Base-by-base conservation (phyloP, 495 filamentous ascomycete species). In the Aspergillus asperescens region DNA sequence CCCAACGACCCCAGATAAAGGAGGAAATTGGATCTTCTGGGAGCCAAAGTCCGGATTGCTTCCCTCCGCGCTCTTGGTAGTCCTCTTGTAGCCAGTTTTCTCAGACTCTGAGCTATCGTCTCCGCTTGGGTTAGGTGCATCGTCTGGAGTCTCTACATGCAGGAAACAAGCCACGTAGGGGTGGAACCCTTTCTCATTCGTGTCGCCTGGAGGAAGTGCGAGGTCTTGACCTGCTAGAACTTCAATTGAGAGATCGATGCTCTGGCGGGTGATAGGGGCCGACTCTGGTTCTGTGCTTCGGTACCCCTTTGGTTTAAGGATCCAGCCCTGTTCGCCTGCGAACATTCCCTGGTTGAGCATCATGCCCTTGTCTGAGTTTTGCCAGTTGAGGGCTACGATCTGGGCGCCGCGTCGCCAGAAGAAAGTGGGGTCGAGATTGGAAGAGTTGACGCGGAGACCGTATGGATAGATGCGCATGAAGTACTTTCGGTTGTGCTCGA, bases 291-390 rank as follows among this genome's bases (percentile, higher is more conserved):
- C 60, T 22, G 62, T 49, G 55, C 76, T 77, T 32, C 80, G 75
- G 57, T 84, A 87, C 16, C 82, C 86, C 22, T 74, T 64, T 0
- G 92, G 91, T 61, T 97, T 97, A 1, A 93, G 75, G 1, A 93
- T 83, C 76, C 89, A 97, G 15, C 92, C 92, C 4, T 73, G 75
- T 1, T 85, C 85, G 9, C 84, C 85, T 4, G 78, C 77, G 63
- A 97, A 97, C 89, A 96, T 92, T 50, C 81, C 92, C 60, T 90
- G 82, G 61, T 96, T 96, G 1, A 96, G 79, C 92, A 96, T 96
- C 86, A 89, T 94, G 10, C 89, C 91, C 50, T 85, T 83, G 61
- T 96, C 92, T 61, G 83, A 82, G 48, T 83, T 85, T 60, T 97
- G 92, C 91, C 92, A 97, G 68, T 96, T 97, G 34, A 96, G 75